phyloP scores from a whole-genome alignment of 2,329 filamentous ascomycete species.

The Botryotinia narcissicola region DNA sequence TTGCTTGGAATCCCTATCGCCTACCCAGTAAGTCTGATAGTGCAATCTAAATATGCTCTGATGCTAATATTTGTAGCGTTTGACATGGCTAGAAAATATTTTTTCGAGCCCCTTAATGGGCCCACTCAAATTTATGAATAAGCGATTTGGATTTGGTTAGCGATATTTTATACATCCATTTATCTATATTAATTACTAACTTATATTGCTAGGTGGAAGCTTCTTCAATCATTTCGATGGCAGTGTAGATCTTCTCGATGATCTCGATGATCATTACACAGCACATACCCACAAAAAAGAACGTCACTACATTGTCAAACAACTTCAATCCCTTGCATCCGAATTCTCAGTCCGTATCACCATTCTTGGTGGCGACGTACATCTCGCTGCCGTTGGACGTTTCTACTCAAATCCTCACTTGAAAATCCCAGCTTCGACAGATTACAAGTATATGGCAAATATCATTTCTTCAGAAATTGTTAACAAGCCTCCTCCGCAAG shows the following conservation, averaged over 20 bases:
- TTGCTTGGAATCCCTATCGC: conserved; percentile 84
- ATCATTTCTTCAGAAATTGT: conserved; percentile 93
- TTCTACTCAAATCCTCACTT: conserved; percentile 90
- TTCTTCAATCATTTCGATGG: conserved; percentile 95
- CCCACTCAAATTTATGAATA: conserved; percentile 84
- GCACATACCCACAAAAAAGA: conserved; percentile 88
- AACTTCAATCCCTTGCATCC: conserved; percentile 78
- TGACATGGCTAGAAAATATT: conserved; percentile 97
- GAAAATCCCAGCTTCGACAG: conserved; percentile 71
- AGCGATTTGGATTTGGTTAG: conserved; percentile 74
- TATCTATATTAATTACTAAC: not conserved
- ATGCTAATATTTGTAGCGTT: conserved; percentile 50
- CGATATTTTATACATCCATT: conserved; percentile 9
- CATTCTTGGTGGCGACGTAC: conserved; percentile 91
- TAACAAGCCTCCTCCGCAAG: conserved; percentile 87
- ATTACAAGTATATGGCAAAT: conserved; percentile 94
- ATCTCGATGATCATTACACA: conserved; percentile 95
- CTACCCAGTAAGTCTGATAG: conserved; percentile 61
- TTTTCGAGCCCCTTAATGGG: conserved; percentile 82
- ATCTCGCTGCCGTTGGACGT: conserved; percentile 85
- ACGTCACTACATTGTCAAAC: conserved; percentile 72
- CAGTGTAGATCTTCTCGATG: conserved; percentile 86
- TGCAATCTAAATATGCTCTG: not conserved
- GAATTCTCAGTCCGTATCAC: conserved; percentile 88
- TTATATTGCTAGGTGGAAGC: conserved; percentile 56